These are phyloP conservation scores for Phytophthora europaea DNA, from an alignment of 352 stramenopile genomes.

Conservation along the genomic window DNA sequence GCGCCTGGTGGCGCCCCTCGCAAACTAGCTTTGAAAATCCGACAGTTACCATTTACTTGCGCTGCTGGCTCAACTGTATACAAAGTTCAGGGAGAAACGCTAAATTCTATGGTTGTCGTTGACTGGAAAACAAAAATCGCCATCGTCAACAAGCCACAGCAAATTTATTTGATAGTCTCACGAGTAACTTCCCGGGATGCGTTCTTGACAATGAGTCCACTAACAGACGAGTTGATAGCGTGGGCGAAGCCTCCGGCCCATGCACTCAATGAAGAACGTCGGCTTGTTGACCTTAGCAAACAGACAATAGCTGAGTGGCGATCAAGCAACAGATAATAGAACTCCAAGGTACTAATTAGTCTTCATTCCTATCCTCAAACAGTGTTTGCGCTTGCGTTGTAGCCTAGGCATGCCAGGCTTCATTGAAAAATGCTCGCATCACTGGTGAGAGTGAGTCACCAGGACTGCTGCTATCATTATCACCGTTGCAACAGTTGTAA, in stretches of 20 bases:
- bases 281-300: no score
- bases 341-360: no score
- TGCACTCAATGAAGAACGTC: not conserved
- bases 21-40: not conserved
- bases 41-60: constrained; percentile 1
- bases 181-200: not conserved
- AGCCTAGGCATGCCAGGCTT: no score
- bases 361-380: no score
- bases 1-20: not conserved
- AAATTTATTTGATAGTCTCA: constrained; percentile 4
- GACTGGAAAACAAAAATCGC: not conserved
- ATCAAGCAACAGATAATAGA: no score
- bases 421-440: no score
- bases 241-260: not conserved
- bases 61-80: no score
- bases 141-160: constrained; percentile 2
- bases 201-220: not conserved
- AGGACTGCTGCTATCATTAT: no score
- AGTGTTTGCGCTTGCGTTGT: no score
- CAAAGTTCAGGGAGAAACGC: constrained; percentile 3
- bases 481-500: no score
- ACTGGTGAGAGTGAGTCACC: no score
- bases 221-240: not conserved
- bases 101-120: not conserved
- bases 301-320: no score